Evolutionary conservation across 129 eudicot species (phyloP).

Genomic region (Helichrysum umbraculigerum): DNA sequence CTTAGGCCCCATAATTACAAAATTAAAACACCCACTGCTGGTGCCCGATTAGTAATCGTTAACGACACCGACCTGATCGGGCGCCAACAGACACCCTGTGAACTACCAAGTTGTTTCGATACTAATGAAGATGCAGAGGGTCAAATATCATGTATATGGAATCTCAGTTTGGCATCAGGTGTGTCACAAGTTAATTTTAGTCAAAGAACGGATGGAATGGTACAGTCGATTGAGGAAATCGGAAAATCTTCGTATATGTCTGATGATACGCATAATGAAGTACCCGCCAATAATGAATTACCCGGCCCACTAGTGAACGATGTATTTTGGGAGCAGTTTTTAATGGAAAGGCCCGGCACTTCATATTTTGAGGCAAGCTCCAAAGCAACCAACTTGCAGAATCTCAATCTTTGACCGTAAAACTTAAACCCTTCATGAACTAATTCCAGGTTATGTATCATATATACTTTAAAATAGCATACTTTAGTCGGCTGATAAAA

Average conservation of each 20-base stretch:
- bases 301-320: neutral
- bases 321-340: too few species aligned
- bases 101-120: too few species aligned
- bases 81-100: too few species aligned
- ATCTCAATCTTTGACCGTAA: neutral
- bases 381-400: slow-evolving; percentile 10
- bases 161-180: slow-evolving; percentile 20
- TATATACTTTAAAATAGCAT: too few species aligned
- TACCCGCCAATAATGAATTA: neutral
- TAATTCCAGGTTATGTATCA: slow-evolving; percentile 1
- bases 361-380: slow-evolving; percentile 9
- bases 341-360: slow-evolving; percentile 1
- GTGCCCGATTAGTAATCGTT: too few species aligned
- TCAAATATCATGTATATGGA: neutral
- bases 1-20: too few species aligned
- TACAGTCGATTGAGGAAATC: too few species aligned
- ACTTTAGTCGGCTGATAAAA: neutral
- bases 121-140: slow-evolving; percentile 2
- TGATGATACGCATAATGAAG: too few species aligned
- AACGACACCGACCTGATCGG: too few species aligned
- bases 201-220: slow-evolving; percentile 15
- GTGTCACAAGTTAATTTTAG: slow-evolving; percentile 11
- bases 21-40: too few species aligned
- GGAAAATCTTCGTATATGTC: too few species aligned
- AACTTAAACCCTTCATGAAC: neutral